Evolutionary conservation across 768 basidiomycete species (phyloP), one percentile per base, ranked within the genome.

Genomic region (Kwoniella dendrophila): DNA sequence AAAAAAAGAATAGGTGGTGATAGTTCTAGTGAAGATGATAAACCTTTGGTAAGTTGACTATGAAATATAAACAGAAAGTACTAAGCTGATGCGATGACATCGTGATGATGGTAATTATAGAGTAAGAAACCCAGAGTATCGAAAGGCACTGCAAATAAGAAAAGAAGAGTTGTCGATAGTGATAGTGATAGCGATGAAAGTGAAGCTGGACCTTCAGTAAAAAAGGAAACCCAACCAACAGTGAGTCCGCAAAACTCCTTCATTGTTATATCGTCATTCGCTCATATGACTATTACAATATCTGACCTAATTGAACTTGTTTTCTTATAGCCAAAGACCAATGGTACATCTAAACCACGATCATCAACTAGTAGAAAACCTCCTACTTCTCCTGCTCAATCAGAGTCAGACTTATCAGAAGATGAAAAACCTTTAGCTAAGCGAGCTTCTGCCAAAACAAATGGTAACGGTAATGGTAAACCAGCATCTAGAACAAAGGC

Each of bases 341-440:
- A 69, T 48, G 63, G 63, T 26, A 2, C 51, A 10, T 33, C 66
- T 22, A 68, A 64, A 59, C 55, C 65, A 38, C 55, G 60, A 4
- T 43, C 36, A 7, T 63, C 64, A 0, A 56, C 45, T 29, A 12
- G 48, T 27, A 66, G 57, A 49, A 61, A 57, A 34, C 34, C 36
- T 33, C 26, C 41, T 7, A n/a, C 24, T 33, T 38, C 54, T 10
- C 26, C 33, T 11, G 40, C 62, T 2, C 27, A 52, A 14, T 59
- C 62, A 48, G 62, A 59, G 7, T 72, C 71, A 2, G 67, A 70
- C 24, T 27, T 59, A 0, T 71, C 73, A 32, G 76, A 77, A 24
- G 78, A 79, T 55, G 82, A 83, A 59, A 75, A 79, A 64, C 78
- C 83, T 0, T 63, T 82, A 27, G 73, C 77, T 41, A 84, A 82